These are phyloP conservation scores for Entelexis paramagnoliae DNA, from an alignment of 1,139 yeast species.

Conservation along the genomic window DNA sequence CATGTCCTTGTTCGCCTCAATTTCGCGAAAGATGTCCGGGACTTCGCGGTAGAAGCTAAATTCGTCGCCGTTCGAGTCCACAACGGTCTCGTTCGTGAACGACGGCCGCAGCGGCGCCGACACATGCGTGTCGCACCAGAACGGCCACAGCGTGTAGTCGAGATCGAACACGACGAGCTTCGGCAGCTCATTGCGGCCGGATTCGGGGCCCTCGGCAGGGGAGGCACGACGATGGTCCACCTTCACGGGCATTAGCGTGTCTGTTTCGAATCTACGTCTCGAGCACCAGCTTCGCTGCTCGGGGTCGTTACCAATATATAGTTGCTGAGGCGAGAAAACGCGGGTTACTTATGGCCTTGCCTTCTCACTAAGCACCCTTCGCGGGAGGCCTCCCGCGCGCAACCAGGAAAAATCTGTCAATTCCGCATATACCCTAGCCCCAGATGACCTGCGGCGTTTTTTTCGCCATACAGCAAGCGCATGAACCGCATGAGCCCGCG, in stretches of 20 bases:
- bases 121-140: constrained; percentile 61
- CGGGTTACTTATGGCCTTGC: constrained; percentile 1
- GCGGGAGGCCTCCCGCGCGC: not conserved
- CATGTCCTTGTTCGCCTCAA: constrained; percentile 38
- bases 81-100: constrained; percentile 27
- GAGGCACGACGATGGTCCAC: not conserved
- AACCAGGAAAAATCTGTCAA: constrained; percentile 3
- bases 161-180: constrained; percentile 60
- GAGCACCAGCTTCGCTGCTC: not conserved
- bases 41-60: constrained; percentile 53
- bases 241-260: not conserved
- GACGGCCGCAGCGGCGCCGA: constrained; percentile 40
- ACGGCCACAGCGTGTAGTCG: constrained; percentile 72
- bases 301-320: not conserved
- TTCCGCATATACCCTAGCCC: constrained; percentile 1
- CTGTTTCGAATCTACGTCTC: not conserved
- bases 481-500: not conserved
- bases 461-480: constrained; percentile 2
- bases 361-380: constrained; percentile 6
- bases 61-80: constrained; percentile 42
- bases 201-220: not conserved
- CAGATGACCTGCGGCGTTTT: not conserved
- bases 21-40: constrained; percentile 42
- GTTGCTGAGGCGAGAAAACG: not conserved
- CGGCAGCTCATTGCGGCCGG: constrained; percentile 30